Base-by-base conservation (phyloP, 2,329 filamentous ascomycete species). In the Pseudogymnoascus sp. region DNA sequence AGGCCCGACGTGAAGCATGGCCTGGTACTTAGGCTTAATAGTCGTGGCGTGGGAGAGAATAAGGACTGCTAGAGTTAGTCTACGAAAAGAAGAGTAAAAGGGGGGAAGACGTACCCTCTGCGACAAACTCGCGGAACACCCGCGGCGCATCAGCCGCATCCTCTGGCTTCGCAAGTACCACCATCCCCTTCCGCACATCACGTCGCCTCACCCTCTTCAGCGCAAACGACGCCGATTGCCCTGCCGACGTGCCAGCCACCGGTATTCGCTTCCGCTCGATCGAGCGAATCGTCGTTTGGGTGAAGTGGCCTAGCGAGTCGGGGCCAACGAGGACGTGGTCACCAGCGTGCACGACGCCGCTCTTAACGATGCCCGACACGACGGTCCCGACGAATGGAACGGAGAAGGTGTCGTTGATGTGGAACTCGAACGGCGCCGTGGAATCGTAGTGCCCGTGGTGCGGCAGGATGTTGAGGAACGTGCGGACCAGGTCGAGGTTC, bases 111-210 rank as follows among this genome's bases (percentile, higher is more conserved):
- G 68, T 76, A 88, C 87, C 86, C 75, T 93, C 90, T 11, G 90
- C 90, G 43, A 93, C 80, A 71, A 93, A 93, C 72, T 92, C 89
- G 35, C 83, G 80, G 71, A 88, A 84, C 9, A 91, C 90, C 67
- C 87, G 95, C 67, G 79, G 90, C 69, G 72, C 79, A 66, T 89
- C 82, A 61, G 86, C 86, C 5, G 45, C 6, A 12, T 52, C 45
- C 60, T 96, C 90, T 11, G 88, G 76, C 73, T 93, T 96, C 49
- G 92, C 90, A 31, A 99, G 79, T 4, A 97, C 91, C 1, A 99
- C 95, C 93, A 97, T 97, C 31, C 95, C 95, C 79, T 99, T 99
- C 11, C 95, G 84, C 0, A 99, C 93, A 68, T 97, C 93, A 74
- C 93, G 96, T 43, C 93, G 82, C 59, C 92, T 86, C 2, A 97